phyloP scores from a whole-genome alignment of 1,284 basidiomycete species.

The Lentinula novae-zelandiae region DNA sequence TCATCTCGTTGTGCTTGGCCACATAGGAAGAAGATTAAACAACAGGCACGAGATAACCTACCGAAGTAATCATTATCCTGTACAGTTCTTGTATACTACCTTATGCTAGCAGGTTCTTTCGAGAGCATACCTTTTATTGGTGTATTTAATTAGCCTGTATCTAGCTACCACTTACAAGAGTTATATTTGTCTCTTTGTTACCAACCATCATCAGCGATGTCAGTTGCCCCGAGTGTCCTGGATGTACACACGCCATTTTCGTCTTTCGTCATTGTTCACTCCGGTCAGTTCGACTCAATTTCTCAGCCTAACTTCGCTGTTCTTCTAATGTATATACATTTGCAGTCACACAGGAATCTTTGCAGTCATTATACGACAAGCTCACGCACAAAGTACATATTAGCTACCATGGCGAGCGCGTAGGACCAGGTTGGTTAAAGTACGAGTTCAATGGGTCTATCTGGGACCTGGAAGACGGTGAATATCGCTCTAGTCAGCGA shows the following conservation, averaged over 20 bases:
- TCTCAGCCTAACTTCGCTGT: not conserved
- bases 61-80: conserved; percentile 53
- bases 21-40: conserved; percentile 66
- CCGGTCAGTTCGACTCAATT: conserved; percentile 40
- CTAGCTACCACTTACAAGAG: too few relatives aligned
- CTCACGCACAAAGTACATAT: conserved; percentile 59
- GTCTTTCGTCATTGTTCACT: conserved; percentile 72
- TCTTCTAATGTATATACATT: not conserved
- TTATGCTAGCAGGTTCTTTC: not conserved
- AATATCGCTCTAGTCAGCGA: not conserved
- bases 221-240: conserved; percentile 39
- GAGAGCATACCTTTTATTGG: not conserved
- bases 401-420: conserved; percentile 52
- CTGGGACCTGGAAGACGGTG: conserved; percentile 81
- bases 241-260: conserved; percentile 71
- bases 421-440: conserved; percentile 76
- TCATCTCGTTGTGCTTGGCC: not conserved
- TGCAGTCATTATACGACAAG: conserved; percentile 62
- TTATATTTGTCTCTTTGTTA: not conserved
- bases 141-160: not conserved
- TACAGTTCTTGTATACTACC: conserved; percentile 9
- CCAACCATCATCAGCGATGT: not conserved
- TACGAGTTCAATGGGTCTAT: conserved; percentile 70
- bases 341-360: conserved; percentile 61
- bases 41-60: conserved; percentile 82